Evolutionary conservation across 306 rosid species (phyloP).

Genomic region (Prunus mira): DNA sequence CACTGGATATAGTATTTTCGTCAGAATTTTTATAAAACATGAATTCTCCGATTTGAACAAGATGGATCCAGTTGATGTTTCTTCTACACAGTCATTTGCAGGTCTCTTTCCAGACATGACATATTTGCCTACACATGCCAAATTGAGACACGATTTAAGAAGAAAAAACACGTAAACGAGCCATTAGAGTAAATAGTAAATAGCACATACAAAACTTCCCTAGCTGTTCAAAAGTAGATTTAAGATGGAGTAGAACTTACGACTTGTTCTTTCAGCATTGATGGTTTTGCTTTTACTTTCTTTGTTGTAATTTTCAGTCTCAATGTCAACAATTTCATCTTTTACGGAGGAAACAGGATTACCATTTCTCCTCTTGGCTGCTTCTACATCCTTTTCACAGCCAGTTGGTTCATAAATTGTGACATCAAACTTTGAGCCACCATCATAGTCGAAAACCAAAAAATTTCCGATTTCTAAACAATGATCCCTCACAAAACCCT

Average conservation of each 20-base stretch:
- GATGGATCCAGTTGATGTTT: not conserved
- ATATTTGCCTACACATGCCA: not conserved
- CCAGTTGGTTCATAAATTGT: constrained; percentile 62
- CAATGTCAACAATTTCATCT: not conserved
- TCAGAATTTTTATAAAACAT: not conserved
- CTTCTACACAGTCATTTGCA: not conserved
- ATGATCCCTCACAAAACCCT: constrained; percentile 65
- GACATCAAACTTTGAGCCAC: constrained; percentile 57
- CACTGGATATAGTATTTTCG: not conserved
- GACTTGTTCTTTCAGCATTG: not conserved
- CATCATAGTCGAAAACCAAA: constrained; percentile 68
- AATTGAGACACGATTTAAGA: not conserved
- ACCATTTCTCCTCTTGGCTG: constrained; percentile 33
- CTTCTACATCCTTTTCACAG: constrained; percentile 73
- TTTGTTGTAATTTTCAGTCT: not conserved
- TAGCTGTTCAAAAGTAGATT: not conserved
- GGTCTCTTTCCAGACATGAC: not conserved
- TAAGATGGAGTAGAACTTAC: not conserved
- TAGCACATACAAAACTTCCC: not conserved
- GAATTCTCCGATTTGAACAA: not conserved
- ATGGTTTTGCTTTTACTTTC: not conserved
- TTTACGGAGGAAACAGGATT: constrained; percentile 9
- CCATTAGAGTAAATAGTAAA: not conserved
- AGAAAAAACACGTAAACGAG: not conserved
- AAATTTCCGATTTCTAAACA: constrained; percentile 61